These are phyloP conservation scores for Lunularia cruciata DNA, from an alignment of 225 moss, liverwort and hornwort genomes.

Conservation along the genomic window DNA sequence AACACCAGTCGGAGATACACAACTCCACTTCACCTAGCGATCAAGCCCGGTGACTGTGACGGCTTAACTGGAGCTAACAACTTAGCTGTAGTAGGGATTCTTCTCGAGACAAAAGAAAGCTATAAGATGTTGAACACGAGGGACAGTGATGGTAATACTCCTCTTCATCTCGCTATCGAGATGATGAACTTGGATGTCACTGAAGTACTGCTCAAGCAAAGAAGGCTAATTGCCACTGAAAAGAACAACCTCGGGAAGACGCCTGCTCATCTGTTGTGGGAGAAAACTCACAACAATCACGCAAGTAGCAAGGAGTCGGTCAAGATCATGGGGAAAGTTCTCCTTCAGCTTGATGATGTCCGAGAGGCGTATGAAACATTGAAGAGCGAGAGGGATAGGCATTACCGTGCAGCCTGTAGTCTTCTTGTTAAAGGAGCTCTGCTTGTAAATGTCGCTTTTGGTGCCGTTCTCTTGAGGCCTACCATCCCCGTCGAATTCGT, in stretches of 20 bases:
- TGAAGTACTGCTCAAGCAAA: neutral
- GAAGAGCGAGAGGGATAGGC: no score
- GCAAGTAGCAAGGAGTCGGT: no score
- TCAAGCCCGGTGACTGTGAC: neutral
- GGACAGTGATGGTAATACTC: constrained; percentile 1
- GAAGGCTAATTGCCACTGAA: neutral
- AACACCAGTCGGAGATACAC: neutral
- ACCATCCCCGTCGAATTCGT: no score
- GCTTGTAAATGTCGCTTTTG: no score
- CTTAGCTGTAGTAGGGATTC: neutral
- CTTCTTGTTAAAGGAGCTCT: no score
- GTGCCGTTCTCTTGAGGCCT: no score
- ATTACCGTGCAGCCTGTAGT: no score
- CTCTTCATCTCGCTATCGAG: constrained; percentile 14
- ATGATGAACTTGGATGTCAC: constrained; percentile 6
- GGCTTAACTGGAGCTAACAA: neutral
- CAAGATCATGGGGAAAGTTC: no score
- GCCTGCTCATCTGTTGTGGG: constrained; percentile 1
- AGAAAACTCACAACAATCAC: neutral
- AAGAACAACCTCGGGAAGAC: neutral
- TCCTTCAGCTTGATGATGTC: no score
- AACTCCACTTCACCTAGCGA: constrained; percentile 13
- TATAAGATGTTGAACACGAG: neutral
- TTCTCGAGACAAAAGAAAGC: neutral
- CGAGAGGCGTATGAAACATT: no score